Percentiles rank a stretch among this genome's conserved stretches.
These are phyloP conservation scores for Lipomyces sp. DNA, from an alignment of 805 yeast species.

Conservation along the genomic window DNA sequence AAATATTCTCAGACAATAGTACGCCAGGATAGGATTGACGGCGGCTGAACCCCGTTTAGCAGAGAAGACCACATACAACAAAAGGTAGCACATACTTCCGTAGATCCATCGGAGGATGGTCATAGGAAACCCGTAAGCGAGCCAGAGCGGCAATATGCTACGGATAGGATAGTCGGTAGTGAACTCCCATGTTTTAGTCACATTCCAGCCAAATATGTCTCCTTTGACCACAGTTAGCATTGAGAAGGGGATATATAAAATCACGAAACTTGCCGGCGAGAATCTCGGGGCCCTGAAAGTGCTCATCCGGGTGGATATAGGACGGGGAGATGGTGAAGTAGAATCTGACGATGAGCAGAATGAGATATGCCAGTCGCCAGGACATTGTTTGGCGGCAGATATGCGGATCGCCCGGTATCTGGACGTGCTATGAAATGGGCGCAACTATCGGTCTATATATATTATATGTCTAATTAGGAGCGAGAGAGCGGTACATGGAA, in stretches of 20 bases:
- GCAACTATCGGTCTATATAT: neutral
- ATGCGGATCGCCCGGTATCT: neutral
- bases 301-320: slow-evolving; percentile 97
- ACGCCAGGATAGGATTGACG: slow-evolving; percentile 31
- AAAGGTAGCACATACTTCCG: slow-evolving; percentile 24
- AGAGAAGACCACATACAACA: neutral
- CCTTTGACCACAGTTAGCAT: slow-evolving; percentile 25
- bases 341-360: slow-evolving; percentile 49
- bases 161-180: slow-evolving; percentile 61
- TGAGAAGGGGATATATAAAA: neutral
- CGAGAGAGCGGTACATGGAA: neutral
- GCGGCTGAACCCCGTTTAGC: slow-evolving; percentile 8
- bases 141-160: slow-evolving; percentile 68
- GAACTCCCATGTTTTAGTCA: slow-evolving; percentile 85
- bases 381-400: slow-evolving; percentile 19
- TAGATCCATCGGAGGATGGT: slow-evolving; percentile 43
- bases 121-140: slow-evolving; percentile 69
- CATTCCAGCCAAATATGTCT: slow-evolving; percentile 51
- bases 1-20: slow-evolving; percentile 32
- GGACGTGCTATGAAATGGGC: neutral
- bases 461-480: no score
- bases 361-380: slow-evolving; percentile 34
- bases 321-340: slow-evolving; percentile 70
- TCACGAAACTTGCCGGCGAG: slow-evolving; percentile 49
- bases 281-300: slow-evolving; percentile 86